These are phyloP conservation scores for Medicago arabica DNA, from an alignment of 306 rosid genomes.

Conservation along the genomic window DNA sequence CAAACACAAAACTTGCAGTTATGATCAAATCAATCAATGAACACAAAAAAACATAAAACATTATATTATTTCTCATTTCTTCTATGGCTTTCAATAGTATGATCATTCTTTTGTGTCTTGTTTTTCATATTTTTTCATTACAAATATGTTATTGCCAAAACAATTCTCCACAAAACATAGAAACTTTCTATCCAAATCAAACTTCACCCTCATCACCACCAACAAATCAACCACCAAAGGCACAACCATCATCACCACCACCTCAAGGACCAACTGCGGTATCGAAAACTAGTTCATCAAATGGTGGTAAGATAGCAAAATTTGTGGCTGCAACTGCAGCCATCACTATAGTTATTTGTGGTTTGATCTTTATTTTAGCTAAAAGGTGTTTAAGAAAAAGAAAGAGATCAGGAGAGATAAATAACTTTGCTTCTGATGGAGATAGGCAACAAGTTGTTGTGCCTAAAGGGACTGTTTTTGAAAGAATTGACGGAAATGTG, in stretches of 20 bases:
- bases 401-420: conserved; percentile 39
- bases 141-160: conserved; percentile 48
- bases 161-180: conserved; percentile 64
- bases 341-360: conserved; percentile 60
- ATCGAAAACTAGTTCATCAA: conserved; percentile 42
- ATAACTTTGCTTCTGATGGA: conserved; percentile 19
- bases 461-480: conserved; percentile 48
- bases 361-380: conserved; percentile 55
- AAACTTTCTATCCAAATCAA: conserved; percentile 63
- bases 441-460: conserved; percentile 44
- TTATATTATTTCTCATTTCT: conserved; percentile 27
- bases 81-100: conserved; percentile 51
- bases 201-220: conserved; percentile 41
- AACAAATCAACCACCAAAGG: background rate
- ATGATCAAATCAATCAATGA: conserved; percentile 34
- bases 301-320: conserved; percentile 48
- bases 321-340: conserved; percentile 80
- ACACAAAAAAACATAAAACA: conserved; percentile 31
- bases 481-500: conserved; percentile 56
- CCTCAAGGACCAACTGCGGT: conserved; percentile 8
- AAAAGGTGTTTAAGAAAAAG: conserved; percentile 42
- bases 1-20: conserved; percentile 36
- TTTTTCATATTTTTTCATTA: conserved; percentile 30
- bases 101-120: conserved; percentile 32
- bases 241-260: conserved; percentile 13